Evolutionary conservation across 768 basidiomycete genomes (phyloP).

Genomic region (Kwoniella mangroviensis): DNA sequence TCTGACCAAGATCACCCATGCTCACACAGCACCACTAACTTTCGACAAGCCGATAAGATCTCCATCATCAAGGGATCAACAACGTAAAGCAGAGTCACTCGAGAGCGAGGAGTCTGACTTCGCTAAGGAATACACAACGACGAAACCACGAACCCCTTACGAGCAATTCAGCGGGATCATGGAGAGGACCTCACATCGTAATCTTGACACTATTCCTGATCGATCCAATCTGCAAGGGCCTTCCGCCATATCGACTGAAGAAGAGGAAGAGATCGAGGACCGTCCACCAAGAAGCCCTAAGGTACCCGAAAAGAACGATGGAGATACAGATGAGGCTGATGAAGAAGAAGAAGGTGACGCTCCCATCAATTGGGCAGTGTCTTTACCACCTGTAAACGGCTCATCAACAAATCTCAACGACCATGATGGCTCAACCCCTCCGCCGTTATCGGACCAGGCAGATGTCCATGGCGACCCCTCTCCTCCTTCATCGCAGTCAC

Average conservation of each 20-base stretch:
- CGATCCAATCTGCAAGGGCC: background rate
- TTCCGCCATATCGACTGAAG: background rate
- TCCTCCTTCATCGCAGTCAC: background rate
- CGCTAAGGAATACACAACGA: background rate
- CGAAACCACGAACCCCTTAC: background rate
- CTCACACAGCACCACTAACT: no score
- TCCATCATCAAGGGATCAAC: background rate
- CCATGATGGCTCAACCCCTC: background rate
- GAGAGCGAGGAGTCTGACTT: constrained; percentile 8
- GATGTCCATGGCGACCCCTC: no score
- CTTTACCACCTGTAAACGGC: background rate
- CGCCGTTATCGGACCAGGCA: background rate
- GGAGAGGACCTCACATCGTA: background rate
- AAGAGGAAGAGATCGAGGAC: background rate
- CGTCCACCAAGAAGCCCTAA: background rate
- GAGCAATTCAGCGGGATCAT: background rate
- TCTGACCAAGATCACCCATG: no score
- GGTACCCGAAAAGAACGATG: background rate
- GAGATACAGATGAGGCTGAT: background rate
- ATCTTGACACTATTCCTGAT: background rate
- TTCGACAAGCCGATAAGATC: background rate
- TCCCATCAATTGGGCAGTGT: constrained; percentile 9
- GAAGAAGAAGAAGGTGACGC: background rate
- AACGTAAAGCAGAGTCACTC: background rate
- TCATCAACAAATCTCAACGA: background rate